Base-by-base conservation (phyloP, 73 alveolate genomes). In the Stentor coeruleus region DNA sequence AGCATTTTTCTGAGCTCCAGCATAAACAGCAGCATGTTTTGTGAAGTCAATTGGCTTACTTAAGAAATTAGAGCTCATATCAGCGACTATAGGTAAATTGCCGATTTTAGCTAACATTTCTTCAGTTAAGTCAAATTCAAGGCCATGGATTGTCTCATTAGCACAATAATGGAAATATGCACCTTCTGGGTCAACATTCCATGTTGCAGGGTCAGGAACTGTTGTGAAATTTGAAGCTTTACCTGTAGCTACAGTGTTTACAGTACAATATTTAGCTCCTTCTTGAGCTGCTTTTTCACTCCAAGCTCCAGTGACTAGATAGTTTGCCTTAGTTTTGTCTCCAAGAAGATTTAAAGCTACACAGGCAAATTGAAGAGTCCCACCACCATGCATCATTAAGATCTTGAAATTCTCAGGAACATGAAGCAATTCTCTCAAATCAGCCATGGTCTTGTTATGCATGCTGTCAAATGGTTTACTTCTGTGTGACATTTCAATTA, bases 301-400 rank as follows among this genome's bases (percentile, higher is more conserved):
- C 95, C 96, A 91, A 6, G 81, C 36, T 0, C 98, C 98, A 58
- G 94, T 89, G 26, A 87, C 87, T 59, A 87, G 31, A 74, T 91
- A 89, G 88, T 89, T 88, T 14, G 91, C 94, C 40, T 73, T 85
- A 57, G 84, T 83, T 36, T 58, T n/a, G 41, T 66, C 81, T 26
- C 39, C 58, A 35, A 91, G 84, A 58, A 93, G 76, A 89, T 93
- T 93, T 83, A 83, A 2, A 28, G 96, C 94, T 76, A 93, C 74
- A 1, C 92, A 88, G 3, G 97, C 75, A 84, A 83, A 91, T 81
- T 91, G 88, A 35, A 89, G 81, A 58, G 93, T 86, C 2, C 96
- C 95, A 30, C 98, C 98, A 31, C 98, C 98, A 76, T 86, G 86
- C 82, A 89, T 82, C 82, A 93, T 81, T 81, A 93, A 57, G 59